phyloP scores from a whole-genome alignment of 1,284 basidiomycete species.

The Dichomitus squalens region DNA sequence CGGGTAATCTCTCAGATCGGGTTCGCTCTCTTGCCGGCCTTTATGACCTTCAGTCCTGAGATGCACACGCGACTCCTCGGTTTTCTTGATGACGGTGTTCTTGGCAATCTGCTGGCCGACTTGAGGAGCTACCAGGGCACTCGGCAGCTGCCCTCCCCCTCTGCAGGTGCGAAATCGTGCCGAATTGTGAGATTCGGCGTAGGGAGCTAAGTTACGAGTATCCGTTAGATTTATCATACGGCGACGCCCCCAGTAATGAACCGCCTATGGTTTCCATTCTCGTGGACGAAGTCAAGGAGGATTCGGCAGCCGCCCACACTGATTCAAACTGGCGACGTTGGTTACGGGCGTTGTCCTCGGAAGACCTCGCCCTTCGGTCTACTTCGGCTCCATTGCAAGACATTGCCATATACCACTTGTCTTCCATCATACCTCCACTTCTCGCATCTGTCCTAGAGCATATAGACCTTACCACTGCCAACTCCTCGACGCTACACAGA shows the following conservation, averaged over 20 bases:
- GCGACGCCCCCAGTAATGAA: slow-evolving; percentile 21
- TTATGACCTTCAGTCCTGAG: slow-evolving; percentile 58
- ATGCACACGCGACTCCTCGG: slow-evolving; percentile 60
- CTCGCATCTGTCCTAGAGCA: slow-evolving; percentile 62
- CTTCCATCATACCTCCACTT: slow-evolving; percentile 60
- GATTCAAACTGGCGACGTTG: slow-evolving; percentile 36
- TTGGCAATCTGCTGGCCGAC: slow-evolving; percentile 52
- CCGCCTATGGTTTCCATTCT: slow-evolving; percentile 59
- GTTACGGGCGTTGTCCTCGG: slow-evolving; percentile 26
- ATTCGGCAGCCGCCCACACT: slow-evolving; percentile 7
- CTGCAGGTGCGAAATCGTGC: slow-evolving; percentile 22
- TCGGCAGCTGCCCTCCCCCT: slow-evolving; percentile 15
- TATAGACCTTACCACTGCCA: slow-evolving; percentile 41
- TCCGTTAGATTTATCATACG: slow-evolving; percentile 23
- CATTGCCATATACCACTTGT: slow-evolving; percentile 55
- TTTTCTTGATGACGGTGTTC: slow-evolving; percentile 64
- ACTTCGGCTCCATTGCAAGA: slow-evolving; percentile 61
- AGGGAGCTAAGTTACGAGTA: slow-evolving; percentile 10
- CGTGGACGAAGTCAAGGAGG: slow-evolving; percentile 54
- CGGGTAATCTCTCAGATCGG: slow-evolving; percentile 58
- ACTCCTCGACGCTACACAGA: slow-evolving; percentile 46
- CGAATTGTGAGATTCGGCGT: neutral
- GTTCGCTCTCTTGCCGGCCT: slow-evolving; percentile 67
- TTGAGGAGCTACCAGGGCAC: slow-evolving; percentile 44
- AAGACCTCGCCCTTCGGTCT: slow-evolving; percentile 42